phyloP scores from a whole-genome alignment of 2,329 filamentous ascomycete species.

The Alternaria alternata region DNA sequence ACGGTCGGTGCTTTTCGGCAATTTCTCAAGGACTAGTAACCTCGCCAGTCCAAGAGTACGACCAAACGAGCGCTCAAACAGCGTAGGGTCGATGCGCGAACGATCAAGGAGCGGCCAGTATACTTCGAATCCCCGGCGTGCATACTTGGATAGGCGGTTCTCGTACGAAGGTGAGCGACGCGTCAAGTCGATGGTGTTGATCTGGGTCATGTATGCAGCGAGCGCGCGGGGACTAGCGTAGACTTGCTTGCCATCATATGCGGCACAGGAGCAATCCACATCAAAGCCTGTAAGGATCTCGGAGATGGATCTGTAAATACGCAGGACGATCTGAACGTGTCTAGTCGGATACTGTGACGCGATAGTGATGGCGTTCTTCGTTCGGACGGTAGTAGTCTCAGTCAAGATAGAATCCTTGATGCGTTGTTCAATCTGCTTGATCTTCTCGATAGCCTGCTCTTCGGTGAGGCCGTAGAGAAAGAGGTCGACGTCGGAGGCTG shows the following conservation, averaged over 20 bases:
- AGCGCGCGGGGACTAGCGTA: slow-evolving; percentile 80
- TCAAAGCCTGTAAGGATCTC: slow-evolving; percentile 90
- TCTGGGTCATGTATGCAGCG: slow-evolving; percentile 80
- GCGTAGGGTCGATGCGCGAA: slow-evolving; percentile 80
- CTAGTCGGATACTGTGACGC: slow-evolving; percentile 83
- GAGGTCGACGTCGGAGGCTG: slow-evolving; percentile 85
- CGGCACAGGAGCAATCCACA: slow-evolving; percentile 82
- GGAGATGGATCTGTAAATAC: slow-evolving; percentile 82
- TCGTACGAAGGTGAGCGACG: slow-evolving; percentile 87
- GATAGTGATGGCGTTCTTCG: slow-evolving; percentile 88
- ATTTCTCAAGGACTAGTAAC: slow-evolving; percentile 78
- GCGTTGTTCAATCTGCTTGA: slow-evolving; percentile 79
- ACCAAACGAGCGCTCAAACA: slow-evolving; percentile 82
- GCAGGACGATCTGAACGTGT: slow-evolving; percentile 85
- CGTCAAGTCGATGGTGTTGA: slow-evolving; percentile 80
- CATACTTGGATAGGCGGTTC: slow-evolving; percentile 82
- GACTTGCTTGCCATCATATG: slow-evolving; percentile 82
- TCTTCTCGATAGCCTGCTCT: slow-evolving; percentile 81
- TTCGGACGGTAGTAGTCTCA: slow-evolving; percentile 85
- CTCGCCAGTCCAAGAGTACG: slow-evolving; percentile 80
- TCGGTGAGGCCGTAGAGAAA: slow-evolving; percentile 84
- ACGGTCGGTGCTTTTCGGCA: slow-evolving; percentile 73
- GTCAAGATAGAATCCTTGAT: slow-evolving; percentile 79
- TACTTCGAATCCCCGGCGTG: slow-evolving; percentile 83
- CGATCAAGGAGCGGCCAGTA: slow-evolving; percentile 80